Evolutionary conservation across 2,329 filamentous ascomycete species (phyloP).

Genomic region (Pseudonectria buxi): DNA sequence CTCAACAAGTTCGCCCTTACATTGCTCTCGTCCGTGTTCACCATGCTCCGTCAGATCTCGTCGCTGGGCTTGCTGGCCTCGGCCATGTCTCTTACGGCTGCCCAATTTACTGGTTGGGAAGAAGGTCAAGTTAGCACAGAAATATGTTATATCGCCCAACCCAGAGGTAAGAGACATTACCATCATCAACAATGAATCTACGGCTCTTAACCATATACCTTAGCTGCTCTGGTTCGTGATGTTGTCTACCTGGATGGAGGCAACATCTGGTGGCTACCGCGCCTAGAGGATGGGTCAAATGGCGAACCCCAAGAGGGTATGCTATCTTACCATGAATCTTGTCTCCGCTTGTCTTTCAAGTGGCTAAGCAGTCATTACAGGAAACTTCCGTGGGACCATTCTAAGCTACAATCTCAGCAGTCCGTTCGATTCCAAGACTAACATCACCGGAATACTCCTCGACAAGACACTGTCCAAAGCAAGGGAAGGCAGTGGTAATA

Average conservation of each 20-base stretch:
- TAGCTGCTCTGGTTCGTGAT: conserved; percentile 53
- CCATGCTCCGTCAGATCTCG: conserved; percentile 10
- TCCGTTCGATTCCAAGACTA: conserved; percentile 45
- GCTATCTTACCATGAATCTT: conserved; percentile 30
- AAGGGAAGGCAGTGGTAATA: conserved; percentile 38
- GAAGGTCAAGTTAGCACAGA: conserved; percentile 47
- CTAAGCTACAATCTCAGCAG: conserved; percentile 53
- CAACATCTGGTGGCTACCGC: conserved; percentile 44
- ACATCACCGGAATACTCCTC: conserved; percentile 46
- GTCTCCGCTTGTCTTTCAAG: not conserved
- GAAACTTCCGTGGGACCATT: conserved; percentile 45
- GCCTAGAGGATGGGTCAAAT: conserved; percentile 37
- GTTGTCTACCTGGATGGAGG: conserved; percentile 62
- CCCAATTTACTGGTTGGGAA: conserved; percentile 43
- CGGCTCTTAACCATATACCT: conserved; percentile 9
- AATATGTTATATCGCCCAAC: conserved; percentile 52
- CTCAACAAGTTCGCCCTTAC: conserved; percentile 8
- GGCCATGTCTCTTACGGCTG: conserved; percentile 15
- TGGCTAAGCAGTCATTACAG: conserved; percentile 27
- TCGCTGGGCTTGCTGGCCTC: conserved; percentile 13
- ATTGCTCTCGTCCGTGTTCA: conserved; percentile 7
- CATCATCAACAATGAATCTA: conserved; percentile 8
- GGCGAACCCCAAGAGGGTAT: conserved; percentile 23
- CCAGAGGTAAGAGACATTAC: conserved; percentile 29
- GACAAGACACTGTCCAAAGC: conserved; percentile 39